Evolutionary conservation across 2,329 filamentous ascomycete genomes (phyloP), one percentile per base, ranked within the genome.

Genomic region (Talaromyces pinophilus): DNA sequence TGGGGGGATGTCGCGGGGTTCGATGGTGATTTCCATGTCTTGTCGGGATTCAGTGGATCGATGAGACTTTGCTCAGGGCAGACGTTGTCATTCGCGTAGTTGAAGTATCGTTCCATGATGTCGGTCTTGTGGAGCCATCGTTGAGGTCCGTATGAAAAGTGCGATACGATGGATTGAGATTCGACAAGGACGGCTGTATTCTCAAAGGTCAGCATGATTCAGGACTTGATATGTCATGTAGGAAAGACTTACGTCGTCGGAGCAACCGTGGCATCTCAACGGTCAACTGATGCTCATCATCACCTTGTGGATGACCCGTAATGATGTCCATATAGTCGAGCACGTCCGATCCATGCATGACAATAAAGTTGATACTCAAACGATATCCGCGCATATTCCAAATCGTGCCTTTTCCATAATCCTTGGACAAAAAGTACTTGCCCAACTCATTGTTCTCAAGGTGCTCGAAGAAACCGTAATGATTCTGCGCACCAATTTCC

Each of bases 101-200:
- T 67, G 61, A 63, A 67, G 61, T 67, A 67, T n/a, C 65, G 65
- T 44, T 67, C 65, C 54, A 67, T 30, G n/a, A 67, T 50, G 55
- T 67, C 65, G 33, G 65, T 67, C 35, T 67, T 67, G 33, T 67
- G 40, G 8, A 67, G 65, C 11, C 59, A 60, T 25, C 42, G 30
- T 25, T 67, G 65, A 44, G 65, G 65, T 22, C 65, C 65, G 35
- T 67, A 67, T 15, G 65, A 63, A n/a, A 67, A 67, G 28, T 67
- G 65, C 22, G 65, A 67, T 17, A 67, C 65, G 13, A 67, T 67
- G n/a, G 65, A 57, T 42, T 63, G 65, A 5, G 65, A 67, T 52
- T 67, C 65, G 15, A 67, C 54, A 10, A 67, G 65, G 60, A 67
- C 65, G 22, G 65, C 65, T 67, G 17, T 17, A n/a, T 33, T 33